Evolutionary conservation across 1,284 basidiomycete genomes (phyloP), one percentile per base, ranked within the genome.

Genomic region (Trichosporon asahii): DNA sequence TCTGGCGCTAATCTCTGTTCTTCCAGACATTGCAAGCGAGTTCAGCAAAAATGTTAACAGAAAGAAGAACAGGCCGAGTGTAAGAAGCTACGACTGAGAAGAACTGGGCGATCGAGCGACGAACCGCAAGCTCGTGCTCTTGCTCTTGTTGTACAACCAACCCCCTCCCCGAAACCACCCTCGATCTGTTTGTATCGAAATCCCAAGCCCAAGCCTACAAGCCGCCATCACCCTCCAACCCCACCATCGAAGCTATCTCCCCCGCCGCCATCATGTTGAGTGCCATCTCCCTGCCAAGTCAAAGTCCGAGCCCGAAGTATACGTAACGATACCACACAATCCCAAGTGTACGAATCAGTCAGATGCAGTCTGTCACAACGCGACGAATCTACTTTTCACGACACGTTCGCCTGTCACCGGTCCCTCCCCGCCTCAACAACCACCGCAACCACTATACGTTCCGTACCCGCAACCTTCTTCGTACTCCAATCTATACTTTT

Each of bases 261-360:
- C 5, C 60, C 61, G 35, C 29, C 25, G 23, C 3, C 33, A 8
- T 15, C 15, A 49, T 25, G 21, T 53, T 53, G 49, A 53, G 25
- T 31, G 25, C 57, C 29, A 31, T 15, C 27, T 29, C 0, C 53
- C n/a, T n/a, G 25, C 57, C 57, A 33, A 7, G 5, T 61, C 27
- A 8, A 3, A 15, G 18, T 31, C 27, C 18, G 57, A 61, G 7
- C 18, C 18, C 57, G 49, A 53, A 53, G 49, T 23, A 53, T 23
- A 31, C 53, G 53, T 61, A 31, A 64, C 33, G 63, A 64, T 40
- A 37, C 21, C 33, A 23, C 33, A 23, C 63, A 40, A 4, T 37
- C 63, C 35, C 61, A 7, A 64, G 35, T 64, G 35, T 64, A 27
- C 57, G 57, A 61, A 61, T 61, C 27, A 61, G 57, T 61, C 57